These are phyloP conservation scores for Nicotiana attenuata DNA, from an alignment of 257 asterid species.

Conservation along the genomic window DNA sequence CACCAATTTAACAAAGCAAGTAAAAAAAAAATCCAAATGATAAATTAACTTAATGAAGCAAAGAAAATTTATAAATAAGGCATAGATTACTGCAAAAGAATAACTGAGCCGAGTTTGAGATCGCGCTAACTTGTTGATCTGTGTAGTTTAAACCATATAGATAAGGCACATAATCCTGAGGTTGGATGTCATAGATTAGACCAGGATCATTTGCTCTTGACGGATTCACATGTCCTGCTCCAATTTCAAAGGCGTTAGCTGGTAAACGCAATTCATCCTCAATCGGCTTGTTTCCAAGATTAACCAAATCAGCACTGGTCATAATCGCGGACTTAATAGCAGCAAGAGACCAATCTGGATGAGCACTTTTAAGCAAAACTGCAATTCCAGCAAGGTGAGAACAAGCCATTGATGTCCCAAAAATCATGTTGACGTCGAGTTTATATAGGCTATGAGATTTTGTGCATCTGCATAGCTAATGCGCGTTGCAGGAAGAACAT, in stretches of 20 bases:
- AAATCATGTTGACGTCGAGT: conserved; percentile 15
- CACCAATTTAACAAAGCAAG: no score
- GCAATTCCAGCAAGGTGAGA: conserved; percentile 29
- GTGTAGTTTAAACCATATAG: conserved; percentile 20
- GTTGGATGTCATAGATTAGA: conserved; percentile 12
- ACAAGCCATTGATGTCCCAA: conserved; percentile 28
- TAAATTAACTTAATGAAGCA: no score
- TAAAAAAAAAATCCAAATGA: no score
- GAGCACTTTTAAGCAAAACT: conserved; percentile 23
- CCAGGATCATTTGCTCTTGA: conserved; percentile 18
- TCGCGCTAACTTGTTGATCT: not conserved
- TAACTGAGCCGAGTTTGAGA: not conserved
- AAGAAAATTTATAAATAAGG: no score
- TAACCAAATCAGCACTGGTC: conserved; percentile 19
- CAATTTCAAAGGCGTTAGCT: conserved; percentile 11
- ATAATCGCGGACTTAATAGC: conserved; percentile 25
- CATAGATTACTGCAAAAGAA: no score
- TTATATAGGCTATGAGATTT: conserved; percentile 21
- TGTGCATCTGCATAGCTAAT: conserved; percentile 20
- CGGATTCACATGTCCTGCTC: conserved; percentile 25
- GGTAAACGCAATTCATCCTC: conserved; percentile 5
- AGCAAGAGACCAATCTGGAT: conserved; percentile 25
- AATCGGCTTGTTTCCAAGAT: not conserved
- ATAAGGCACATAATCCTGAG: conserved; percentile 18
- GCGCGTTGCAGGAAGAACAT: conserved; percentile 27